These are phyloP conservation scores for Penicillium brevicompactum DNA, from an alignment of 2,329 filamentous ascomycete species.

Conservation along the genomic window DNA sequence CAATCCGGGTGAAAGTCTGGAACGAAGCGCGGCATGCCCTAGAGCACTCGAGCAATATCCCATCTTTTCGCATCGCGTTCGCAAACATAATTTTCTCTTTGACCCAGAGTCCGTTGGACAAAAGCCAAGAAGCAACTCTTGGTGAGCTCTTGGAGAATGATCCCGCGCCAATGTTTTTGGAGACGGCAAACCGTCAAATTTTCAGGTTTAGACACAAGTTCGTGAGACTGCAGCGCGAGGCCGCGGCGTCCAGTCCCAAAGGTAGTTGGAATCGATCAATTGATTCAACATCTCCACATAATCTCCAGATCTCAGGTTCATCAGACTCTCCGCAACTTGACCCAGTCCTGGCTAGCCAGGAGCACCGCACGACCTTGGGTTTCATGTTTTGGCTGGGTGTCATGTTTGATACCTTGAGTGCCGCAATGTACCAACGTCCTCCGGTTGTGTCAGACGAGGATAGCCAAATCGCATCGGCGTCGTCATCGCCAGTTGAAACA, in stretches of 20 bases:
- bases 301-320: neutral
- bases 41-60: slow-evolving; percentile 40
- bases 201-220: slow-evolving; percentile 33
- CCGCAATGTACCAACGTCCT: slow-evolving; percentile 55
- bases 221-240: slow-evolving; percentile 16
- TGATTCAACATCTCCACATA: neutral
- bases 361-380: slow-evolving; percentile 52
- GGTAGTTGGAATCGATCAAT: neutral
- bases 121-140: slow-evolving; percentile 15
- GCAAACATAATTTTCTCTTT: slow-evolving; percentile 51
- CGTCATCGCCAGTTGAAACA: neutral
- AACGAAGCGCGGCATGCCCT: slow-evolving; percentile 45
- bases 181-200: slow-evolving; percentile 44
- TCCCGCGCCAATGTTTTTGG: slow-evolving; percentile 39
- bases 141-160: slow-evolving; percentile 26
- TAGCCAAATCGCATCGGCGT: slow-evolving; percentile 37
- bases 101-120: slow-evolving; percentile 43
- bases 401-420: slow-evolving; percentile 62
- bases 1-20: slow-evolving; percentile 45
- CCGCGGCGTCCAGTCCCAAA: neutral
- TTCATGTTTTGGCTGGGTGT: slow-evolving; percentile 61
- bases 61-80: slow-evolving; percentile 49
- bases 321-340: slow-evolving; percentile 3
- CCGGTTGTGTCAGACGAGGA: slow-evolving; percentile 51
- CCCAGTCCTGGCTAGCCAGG: slow-evolving; percentile 18